A percentile compares a stretch with the other conserved stretches of the same genome.
phyloP scores from a whole-genome alignment of 441 rosid genomes.

The Euphorbia corollata region DNA sequence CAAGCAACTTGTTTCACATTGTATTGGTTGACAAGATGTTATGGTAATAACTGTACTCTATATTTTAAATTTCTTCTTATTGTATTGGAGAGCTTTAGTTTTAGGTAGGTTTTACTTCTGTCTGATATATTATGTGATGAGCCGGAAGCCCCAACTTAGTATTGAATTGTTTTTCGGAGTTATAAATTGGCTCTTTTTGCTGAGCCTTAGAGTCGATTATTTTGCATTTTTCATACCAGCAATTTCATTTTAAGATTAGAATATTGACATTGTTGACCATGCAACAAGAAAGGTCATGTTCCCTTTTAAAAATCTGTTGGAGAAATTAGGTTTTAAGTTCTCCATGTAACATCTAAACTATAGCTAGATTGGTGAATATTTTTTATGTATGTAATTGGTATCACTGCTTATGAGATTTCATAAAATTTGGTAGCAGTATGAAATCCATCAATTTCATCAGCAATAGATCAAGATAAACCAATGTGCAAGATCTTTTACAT shows the following conservation, averaged over 20 bases:
- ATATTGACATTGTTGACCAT: constrained; percentile 1
- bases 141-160: neutral
- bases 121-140: neutral
- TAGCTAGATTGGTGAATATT: neutral
- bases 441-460: neutral
- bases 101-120: neutral
- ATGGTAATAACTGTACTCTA: neutral
- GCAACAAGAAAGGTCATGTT: neutral
- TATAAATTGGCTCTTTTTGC: neutral
- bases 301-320: neutral
- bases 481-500: no score
- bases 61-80: neutral
- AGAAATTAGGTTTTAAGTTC: neutral
- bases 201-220: neutral
- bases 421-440: neutral
- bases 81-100: neutral
- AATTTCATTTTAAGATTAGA: neutral
- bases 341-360: neutral
- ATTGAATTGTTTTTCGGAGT: neutral
- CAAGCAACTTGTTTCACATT: neutral
- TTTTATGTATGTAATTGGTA: neutral
- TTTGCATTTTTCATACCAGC: neutral
- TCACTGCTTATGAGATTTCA: neutral
- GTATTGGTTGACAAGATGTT: constrained; percentile 1
- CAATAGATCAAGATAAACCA: neutral